Evolutionary conservation across 1,284 basidiomycete species (phyloP), one percentile per base, ranked within the genome.

Genomic region (Hymenochaete sp.): DNA sequence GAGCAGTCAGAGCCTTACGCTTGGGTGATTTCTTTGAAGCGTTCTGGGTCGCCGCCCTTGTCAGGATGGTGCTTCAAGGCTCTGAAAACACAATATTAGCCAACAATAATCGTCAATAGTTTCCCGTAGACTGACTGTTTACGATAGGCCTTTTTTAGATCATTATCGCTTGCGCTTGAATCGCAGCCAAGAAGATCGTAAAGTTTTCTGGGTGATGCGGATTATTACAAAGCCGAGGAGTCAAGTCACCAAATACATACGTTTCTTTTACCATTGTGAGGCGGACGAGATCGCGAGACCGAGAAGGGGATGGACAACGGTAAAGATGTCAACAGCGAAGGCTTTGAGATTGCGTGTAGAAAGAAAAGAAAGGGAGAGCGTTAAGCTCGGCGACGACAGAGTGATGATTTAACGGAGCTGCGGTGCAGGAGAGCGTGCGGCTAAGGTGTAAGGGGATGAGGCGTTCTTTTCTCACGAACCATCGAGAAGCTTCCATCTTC

Each of bases 1-100:
- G 45, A 73, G 39, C 9, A 27, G 24, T 14, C 33, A 6, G 28
- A 7, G 14, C 13, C 82, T 56, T 70, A 93, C 86, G 93, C 93
- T 70, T 95, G 87, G 11, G 93, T 95, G 49, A 98, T 84, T 62
- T 96, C 91, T 64, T 98, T 98, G 85, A 98, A 98, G 51, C 87
- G 66, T 66, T 98, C 96, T 39, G 91, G 91, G 62, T 97, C 93
- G 52, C 93, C 93, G 50, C 93, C 91, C 71, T 97, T 97, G 75
- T 98, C 95, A 31, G 93, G 95, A 65, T 97, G 95, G 53, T 88
- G 66, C 53, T 82, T 77, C 49, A 96, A 67, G n/a, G 91, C 90
- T 63, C 90, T 93, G 54, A 9, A 50, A 47, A 51, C 51, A 49
- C 44, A 53, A 53, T 53, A 53, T 52, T 31, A 36, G 52, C 55